These are phyloP conservation scores for Quercus bicolor DNA, from an alignment of 306 rosid genomes.

Conservation along the genomic window DNA sequence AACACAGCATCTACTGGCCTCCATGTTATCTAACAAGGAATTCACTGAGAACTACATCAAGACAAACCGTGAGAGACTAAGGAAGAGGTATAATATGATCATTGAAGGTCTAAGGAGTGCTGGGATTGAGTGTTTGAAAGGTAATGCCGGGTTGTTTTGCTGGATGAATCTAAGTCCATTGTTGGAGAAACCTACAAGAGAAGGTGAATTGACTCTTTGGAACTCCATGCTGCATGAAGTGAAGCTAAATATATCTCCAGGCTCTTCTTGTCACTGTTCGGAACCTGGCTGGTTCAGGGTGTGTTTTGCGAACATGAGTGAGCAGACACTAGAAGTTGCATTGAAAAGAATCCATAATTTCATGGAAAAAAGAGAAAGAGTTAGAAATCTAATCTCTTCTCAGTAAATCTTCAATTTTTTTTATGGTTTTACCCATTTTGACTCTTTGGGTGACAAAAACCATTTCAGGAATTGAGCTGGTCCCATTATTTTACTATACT, in stretches of 20 bases:
- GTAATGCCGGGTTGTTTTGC: slow-evolving; percentile 88
- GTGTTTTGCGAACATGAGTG: slow-evolving; percentile 89
- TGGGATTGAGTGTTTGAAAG: slow-evolving; percentile 80
- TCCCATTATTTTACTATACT: neutral
- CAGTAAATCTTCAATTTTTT: neutral
- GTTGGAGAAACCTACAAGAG: slow-evolving; percentile 48
- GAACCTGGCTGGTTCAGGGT: slow-evolving; percentile 98
- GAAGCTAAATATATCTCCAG: slow-evolving; percentile 85
- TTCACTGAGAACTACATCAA: slow-evolving; percentile 58
- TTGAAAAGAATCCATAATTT: slow-evolving; percentile 57
- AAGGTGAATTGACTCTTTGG: slow-evolving; percentile 76
- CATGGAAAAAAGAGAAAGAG: slow-evolving; percentile 36
- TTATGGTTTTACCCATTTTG: slow-evolving; percentile 52
- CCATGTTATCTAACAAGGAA: slow-evolving; percentile 61
- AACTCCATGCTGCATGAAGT: slow-evolving; percentile 44
- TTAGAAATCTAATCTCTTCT: neutral
- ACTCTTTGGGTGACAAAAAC: slow-evolving; percentile 28
- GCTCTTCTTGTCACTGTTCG: slow-evolving; percentile 81
- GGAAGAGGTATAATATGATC: slow-evolving; percentile 63
- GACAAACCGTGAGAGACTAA: slow-evolving; percentile 64
- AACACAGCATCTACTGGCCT: slow-evolving; percentile 69
- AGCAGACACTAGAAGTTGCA: slow-evolving; percentile 64
- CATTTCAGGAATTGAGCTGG: slow-evolving; percentile 7
- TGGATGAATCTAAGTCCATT: slow-evolving; percentile 87
- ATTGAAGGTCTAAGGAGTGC: slow-evolving; percentile 55